Percentiles rank a stretch among this genome's conserved stretches.
phyloP scores from a whole-genome alignment of 75 land plant genomes.

The Pinus albicaulis region DNA sequence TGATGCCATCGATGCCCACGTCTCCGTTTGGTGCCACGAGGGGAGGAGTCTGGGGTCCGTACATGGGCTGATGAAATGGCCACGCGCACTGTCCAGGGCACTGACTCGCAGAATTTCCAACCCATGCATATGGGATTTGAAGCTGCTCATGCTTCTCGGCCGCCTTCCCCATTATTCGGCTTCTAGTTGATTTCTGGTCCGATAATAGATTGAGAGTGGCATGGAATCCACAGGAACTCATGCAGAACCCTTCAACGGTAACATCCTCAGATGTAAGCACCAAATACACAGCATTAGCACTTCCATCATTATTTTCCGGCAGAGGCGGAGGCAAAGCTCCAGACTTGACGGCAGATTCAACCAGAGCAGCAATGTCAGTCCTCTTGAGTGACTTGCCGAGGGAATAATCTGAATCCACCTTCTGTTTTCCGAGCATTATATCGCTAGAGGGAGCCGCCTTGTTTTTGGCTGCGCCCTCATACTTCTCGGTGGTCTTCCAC shows the following conservation, averaged over 20 bases:
- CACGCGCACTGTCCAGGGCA: slow-evolving; percentile 85
- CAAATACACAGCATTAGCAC: slow-evolving; percentile 14
- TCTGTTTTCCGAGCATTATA: slow-evolving; percentile 4
- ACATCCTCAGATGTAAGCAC: slow-evolving; percentile 31
- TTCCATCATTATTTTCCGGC: slow-evolving; percentile 7
- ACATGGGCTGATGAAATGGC: slow-evolving; percentile 51
- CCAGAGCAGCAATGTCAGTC: slow-evolving; percentile 21
- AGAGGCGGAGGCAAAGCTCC: background rate
- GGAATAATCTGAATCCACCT: background rate
- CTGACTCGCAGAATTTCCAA: slow-evolving; percentile 55
- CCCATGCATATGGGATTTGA: slow-evolving; percentile 89
- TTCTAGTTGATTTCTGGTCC: background rate
- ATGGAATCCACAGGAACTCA: slow-evolving; percentile 24
- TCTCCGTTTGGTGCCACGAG: slow-evolving; percentile 72
- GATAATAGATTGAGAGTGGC: background rate
- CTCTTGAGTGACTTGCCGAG: slow-evolving; percentile 19
- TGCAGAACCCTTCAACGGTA: slow-evolving; percentile 30
- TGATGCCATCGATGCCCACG: slow-evolving; percentile 75
- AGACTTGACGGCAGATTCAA: slow-evolving; percentile 2
- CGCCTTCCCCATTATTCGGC: slow-evolving; percentile 14
- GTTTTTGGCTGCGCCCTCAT: background rate
- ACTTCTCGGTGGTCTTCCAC: slow-evolving; percentile 10
- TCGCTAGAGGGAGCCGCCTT: background rate
- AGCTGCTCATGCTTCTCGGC: slow-evolving; percentile 8
- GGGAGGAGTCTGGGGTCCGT: slow-evolving; percentile 71